phyloP scores from a whole-genome alignment of 2,329 filamentous ascomycete species.

The Ophiostoma fasciatum region DNA sequence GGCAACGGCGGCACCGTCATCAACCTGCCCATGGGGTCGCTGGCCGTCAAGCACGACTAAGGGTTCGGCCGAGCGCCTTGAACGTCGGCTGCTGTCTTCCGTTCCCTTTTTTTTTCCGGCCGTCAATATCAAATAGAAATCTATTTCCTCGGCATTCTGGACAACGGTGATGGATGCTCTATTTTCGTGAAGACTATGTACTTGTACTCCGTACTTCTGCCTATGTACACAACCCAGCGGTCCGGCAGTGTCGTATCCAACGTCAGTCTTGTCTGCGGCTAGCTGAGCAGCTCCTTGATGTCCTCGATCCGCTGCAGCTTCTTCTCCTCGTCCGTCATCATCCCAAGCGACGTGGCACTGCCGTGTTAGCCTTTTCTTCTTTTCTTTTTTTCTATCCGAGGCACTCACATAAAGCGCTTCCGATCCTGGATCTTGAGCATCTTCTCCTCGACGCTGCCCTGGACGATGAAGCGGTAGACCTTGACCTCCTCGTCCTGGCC shows the following conservation, averaged over 20 bases:
- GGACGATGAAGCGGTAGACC: constrained; percentile 78
- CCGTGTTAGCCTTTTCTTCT: constrained; percentile 3
- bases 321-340: constrained; percentile 93
- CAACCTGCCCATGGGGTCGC: constrained; percentile 10
- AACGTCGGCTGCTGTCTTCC: not conserved
- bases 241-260: too few relatives aligned
- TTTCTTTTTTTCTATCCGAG: not conserved
- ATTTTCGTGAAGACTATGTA: too few relatives aligned
- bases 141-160: too few relatives aligned
- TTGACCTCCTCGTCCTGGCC: constrained; percentile 77
- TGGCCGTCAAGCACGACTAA: constrained; percentile 6
- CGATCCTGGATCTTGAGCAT: constrained; percentile 89
- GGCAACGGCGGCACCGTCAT: constrained; percentile 7
- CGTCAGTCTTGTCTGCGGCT: too few relatives aligned
- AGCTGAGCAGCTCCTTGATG: constrained; percentile 76
- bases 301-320: constrained; percentile 82
- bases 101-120: not conserved
- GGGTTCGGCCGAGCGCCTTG: too few relatives aligned
- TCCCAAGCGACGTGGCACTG: constrained; percentile 84
- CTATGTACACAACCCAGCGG: too few relatives aligned
- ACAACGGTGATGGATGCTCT: too few relatives aligned
- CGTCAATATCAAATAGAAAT: too few relatives aligned
- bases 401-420: constrained; percentile 84
- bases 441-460: constrained; percentile 82
- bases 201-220: too few relatives aligned